Evolutionary conservation across 345 rosid species (phyloP).

Genomic region (Dipteronia sinensis): DNA sequence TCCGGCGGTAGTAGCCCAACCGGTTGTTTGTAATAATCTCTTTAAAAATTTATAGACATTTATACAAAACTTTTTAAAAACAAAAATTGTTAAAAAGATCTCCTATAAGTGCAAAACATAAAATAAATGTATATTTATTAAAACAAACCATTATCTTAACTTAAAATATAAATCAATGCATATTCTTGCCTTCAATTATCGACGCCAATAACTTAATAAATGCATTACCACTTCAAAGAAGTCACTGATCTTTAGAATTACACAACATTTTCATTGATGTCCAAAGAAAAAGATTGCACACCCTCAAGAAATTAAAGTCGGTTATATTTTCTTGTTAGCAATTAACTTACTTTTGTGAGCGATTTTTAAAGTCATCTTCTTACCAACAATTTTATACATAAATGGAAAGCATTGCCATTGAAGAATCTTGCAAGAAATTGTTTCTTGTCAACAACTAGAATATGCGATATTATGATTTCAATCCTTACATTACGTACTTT

Average conservation of each 20-base stretch:
- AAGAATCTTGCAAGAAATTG: conserved; percentile 7
- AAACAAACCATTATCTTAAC: not conserved
- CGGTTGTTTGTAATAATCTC: no score
- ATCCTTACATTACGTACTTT: not conserved
- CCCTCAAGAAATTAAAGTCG: conserved; percentile 29
- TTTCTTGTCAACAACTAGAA: conserved; percentile 3
- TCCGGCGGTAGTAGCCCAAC: no score
- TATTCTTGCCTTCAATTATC: no score
- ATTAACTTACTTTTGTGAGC: conserved; percentile 3
- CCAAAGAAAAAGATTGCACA: conserved; percentile 43
- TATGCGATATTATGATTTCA: not conserved
- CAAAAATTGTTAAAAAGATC: no score
- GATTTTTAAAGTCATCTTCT: not conserved
- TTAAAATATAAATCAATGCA: not conserved
- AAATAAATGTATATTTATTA: no score
- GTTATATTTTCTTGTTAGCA: conserved; percentile 18
- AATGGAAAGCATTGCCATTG: conserved; percentile 17
- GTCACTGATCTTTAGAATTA: conserved; percentile 15
- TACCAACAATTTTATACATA: conserved; percentile 24
- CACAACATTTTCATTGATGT: conserved; percentile 10
- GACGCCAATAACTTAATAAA: not conserved
- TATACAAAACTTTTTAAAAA: no score
- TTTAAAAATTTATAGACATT: no score
- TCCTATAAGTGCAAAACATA: no score
- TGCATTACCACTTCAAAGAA: conserved; percentile 13